Conservation (phyloP, 805 yeast genomes). For the Grigorovia yakushimaensis region DNA sequence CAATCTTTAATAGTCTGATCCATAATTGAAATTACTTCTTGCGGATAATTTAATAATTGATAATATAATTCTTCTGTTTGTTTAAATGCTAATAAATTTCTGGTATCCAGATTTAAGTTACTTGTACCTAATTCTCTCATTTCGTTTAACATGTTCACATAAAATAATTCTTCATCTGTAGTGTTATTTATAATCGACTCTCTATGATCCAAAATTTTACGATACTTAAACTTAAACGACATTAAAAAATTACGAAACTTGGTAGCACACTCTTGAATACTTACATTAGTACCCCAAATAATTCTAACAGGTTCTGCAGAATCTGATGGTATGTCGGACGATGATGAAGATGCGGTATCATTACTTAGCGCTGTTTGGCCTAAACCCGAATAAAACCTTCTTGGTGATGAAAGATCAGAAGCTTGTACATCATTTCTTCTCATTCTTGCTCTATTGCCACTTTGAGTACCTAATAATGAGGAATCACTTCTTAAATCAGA, state of each 20-base stretch:
- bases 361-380: constrained; percentile 4
- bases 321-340: constrained; percentile 26
- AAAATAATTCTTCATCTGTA: constrained; percentile 64
- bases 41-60: constrained; percentile 87
- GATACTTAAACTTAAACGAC: constrained; percentile 70
- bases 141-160: constrained; percentile 59
- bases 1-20: constrained; percentile 91
- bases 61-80: constrained; percentile 70
- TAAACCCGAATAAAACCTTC: constrained; percentile 38
- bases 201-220: constrained; percentile 39
- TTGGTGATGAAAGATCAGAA: constrained; percentile 64
- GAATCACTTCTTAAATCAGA: constrained; percentile 38
- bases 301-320: constrained; percentile 74
- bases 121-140: constrained; percentile 74
- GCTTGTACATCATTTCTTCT: constrained; percentile 74
- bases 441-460: constrained; percentile 38
- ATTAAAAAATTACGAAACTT: constrained; percentile 74
- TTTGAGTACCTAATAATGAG: constrained; percentile 30
- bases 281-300: constrained; percentile 97
- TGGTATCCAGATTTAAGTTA: constrained; percentile 76
- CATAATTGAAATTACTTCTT: constrained; percentile 95
- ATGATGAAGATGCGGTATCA: constrained; percentile 13
- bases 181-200: constrained; percentile 31
- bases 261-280: constrained; percentile 77
- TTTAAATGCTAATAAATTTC: constrained; percentile 65